phyloP scores from a whole-genome alignment of 371 early-diverging fungal genomes.

The Cladochytrium tenue region DNA sequence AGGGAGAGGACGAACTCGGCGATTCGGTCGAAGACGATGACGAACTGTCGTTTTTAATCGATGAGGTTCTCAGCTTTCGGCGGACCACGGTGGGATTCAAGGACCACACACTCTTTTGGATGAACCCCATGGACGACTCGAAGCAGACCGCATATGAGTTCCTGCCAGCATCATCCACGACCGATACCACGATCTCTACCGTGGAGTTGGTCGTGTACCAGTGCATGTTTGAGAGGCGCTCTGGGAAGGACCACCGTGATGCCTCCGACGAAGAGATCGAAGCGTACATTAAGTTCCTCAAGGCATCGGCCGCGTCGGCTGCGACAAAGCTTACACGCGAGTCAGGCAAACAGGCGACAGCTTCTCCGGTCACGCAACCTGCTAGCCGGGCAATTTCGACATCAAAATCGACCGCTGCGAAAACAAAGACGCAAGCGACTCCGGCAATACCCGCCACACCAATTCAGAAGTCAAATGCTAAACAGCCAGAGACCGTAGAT shows the following conservation, averaged over 20 bases:
- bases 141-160: constrained; percentile 40
- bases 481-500: too few relatives aligned
- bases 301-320: constrained; percentile 9
- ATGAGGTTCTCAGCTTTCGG: constrained; percentile 51
- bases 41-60: constrained; percentile 58
- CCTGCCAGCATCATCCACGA: constrained; percentile 38
- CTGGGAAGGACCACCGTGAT: constrained; percentile 46
- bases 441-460: too few relatives aligned
- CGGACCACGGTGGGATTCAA: constrained; percentile 25
- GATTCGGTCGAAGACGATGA: constrained; percentile 58
- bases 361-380: too few relatives aligned
- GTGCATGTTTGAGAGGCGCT: constrained; percentile 71
- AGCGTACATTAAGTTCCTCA: constrained; percentile 40
- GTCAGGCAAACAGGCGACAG: too few relatives aligned
- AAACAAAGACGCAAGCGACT: too few relatives aligned
- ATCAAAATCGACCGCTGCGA: too few relatives aligned
- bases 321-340: constrained; percentile 22
- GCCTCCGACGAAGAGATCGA: constrained; percentile 62
- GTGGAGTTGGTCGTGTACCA: constrained; percentile 65
- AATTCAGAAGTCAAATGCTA: too few relatives aligned
- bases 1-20: constrained; percentile 69
- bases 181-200: constrained; percentile 39
- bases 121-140: constrained; percentile 23
- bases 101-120: constrained; percentile 9
- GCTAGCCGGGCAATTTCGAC: too few relatives aligned